These are phyloP conservation scores for Agaricus sinodeliciosus DNA, from an alignment of 768 basidiomycete genomes.

Conservation along the genomic window DNA sequence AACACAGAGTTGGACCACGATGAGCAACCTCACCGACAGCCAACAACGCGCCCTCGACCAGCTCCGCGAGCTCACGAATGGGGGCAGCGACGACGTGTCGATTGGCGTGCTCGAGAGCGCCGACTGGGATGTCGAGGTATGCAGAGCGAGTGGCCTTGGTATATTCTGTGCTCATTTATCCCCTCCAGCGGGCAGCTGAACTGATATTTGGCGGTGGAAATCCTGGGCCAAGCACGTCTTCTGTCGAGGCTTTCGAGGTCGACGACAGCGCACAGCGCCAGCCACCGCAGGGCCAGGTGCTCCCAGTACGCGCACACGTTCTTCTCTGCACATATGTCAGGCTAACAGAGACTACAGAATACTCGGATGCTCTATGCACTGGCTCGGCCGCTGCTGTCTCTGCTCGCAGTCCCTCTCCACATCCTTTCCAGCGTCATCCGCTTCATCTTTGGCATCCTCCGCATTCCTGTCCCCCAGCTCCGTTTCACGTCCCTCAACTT, in stretches of 20 bases:
- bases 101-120: conserved; percentile 54
- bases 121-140: conserved; percentile 67
- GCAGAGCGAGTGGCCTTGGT: conserved; percentile 11
- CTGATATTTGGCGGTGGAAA: conserved; percentile 40
- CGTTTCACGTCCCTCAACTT: conserved; percentile 43
- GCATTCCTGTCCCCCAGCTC: conserved; percentile 58
- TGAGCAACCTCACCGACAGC: conserved; percentile 13
- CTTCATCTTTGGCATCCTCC: conserved; percentile 60
- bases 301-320: neutral
- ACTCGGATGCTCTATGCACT: conserved; percentile 14
- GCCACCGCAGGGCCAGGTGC: conserved; percentile 8
- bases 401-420: conserved; percentile 55
- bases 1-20: neutral
- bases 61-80: conserved; percentile 52
- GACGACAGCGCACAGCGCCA: conserved; percentile 43
- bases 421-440: conserved; percentile 54
- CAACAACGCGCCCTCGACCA: conserved; percentile 34
- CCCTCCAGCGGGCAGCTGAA: conserved; percentile 47
- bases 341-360: neutral
- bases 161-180: neutral
- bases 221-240: conserved; percentile 12
- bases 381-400: conserved; percentile 33
- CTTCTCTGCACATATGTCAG: neutral
- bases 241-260: conserved; percentile 35
- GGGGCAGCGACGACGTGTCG: conserved; percentile 55